These are phyloP conservation scores for Prunus yedoensis DNA, from an alignment of 331 rosid genomes.

Conservation along the genomic window DNA sequence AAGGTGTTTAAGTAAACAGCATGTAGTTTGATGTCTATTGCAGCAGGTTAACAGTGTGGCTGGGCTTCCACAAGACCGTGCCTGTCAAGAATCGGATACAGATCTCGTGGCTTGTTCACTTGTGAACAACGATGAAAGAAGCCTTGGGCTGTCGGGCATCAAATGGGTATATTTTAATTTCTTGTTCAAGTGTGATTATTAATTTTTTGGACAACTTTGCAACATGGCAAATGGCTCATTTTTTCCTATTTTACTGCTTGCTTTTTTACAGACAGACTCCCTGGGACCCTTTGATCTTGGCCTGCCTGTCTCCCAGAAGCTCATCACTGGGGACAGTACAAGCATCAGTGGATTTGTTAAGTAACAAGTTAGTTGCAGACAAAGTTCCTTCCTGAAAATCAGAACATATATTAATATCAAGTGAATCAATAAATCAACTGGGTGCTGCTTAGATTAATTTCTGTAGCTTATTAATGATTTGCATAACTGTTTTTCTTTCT, in stretches of 20 bases:
- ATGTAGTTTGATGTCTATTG: constrained; percentile 5
- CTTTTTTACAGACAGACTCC: constrained; percentile 55
- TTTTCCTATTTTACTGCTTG: background rate
- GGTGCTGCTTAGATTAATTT: background rate
- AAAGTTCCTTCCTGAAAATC: constrained; percentile 16
- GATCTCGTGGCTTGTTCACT: constrained; percentile 43
- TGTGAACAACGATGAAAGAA: constrained; percentile 55
- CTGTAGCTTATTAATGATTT: background rate
- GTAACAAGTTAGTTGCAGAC: constrained; percentile 34
- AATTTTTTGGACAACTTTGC: constrained; percentile 6
- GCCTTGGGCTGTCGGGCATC: constrained; percentile 84
- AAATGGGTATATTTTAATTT: constrained; percentile 64
- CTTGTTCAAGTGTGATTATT: background rate
- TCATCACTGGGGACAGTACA: constrained; percentile 41
- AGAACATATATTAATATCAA: constrained; percentile 11
- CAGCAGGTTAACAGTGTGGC: constrained; percentile 60
- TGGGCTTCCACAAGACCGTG: constrained; percentile 39
- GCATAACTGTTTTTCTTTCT: background rate
- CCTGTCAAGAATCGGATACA: constrained; percentile 39
- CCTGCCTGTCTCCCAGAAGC: constrained; percentile 51
- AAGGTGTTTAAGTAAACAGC: background rate
- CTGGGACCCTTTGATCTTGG: constrained; percentile 88
- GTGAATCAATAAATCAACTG: background rate
- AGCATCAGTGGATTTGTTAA: constrained; percentile 49
- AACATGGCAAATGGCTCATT: background rate